These are phyloP conservation scores for Cryptococcus floricola DNA, from an alignment of 1,284 basidiomycete genomes.

Conservation along the genomic window DNA sequence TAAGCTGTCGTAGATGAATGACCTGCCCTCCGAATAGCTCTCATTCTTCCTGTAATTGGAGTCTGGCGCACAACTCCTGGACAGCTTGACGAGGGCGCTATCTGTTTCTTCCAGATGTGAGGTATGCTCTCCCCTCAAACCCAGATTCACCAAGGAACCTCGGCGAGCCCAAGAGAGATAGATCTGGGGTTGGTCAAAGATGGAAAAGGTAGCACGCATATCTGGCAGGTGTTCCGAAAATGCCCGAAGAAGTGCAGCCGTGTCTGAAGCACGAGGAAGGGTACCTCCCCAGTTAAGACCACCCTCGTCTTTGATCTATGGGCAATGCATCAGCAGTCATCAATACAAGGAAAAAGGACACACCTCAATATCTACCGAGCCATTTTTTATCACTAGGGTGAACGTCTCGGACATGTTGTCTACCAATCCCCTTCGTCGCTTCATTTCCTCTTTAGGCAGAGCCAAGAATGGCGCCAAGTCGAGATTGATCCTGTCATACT, in stretches of 20 bases:
- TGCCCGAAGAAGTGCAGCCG: constrained; percentile 18
- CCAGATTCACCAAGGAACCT: constrained; percentile 47
- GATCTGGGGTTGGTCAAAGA: constrained; percentile 53
- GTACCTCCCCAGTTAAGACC: constrained; percentile 44
- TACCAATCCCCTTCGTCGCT: constrained; percentile 59
- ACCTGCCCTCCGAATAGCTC: constrained; percentile 21
- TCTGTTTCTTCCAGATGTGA: constrained; percentile 41
- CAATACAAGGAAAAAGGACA: constrained; percentile 6
- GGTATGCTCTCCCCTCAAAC: constrained; percentile 45
- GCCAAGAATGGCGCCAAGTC: constrained; percentile 79
- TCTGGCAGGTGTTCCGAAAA: constrained; percentile 47
- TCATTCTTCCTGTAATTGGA: constrained; percentile 33
- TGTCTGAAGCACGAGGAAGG: constrained; percentile 24
- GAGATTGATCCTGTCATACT: constrained; percentile 71
- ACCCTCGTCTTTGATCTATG: constrained; percentile 35
- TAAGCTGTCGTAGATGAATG: constrained; percentile 43
- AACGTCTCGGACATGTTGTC: constrained; percentile 43
- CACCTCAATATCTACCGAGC: constrained; percentile 33
- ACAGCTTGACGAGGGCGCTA: constrained; percentile 31
- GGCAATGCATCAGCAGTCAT: neutral
- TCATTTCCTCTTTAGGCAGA: constrained; percentile 65
- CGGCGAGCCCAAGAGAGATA: constrained; percentile 49
- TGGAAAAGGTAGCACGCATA: constrained; percentile 50
- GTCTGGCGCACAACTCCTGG: constrained; percentile 40
- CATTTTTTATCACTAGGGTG: constrained; percentile 35